Evolutionary conservation across 169 alveolate genomes (phyloP).

Genomic region (Cryptosporidium muris): DNA sequence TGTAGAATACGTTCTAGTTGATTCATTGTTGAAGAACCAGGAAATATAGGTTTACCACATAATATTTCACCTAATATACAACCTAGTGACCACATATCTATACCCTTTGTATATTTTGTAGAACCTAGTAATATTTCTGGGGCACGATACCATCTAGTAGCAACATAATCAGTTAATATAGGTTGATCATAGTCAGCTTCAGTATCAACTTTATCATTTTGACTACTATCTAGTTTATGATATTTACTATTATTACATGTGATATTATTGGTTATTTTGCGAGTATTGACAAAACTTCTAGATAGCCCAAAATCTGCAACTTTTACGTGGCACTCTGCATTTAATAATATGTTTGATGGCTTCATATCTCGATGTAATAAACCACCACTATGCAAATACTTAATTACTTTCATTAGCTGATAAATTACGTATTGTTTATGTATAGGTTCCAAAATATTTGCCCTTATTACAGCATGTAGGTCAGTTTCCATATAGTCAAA

Average conservation of each 20-base stretch:
- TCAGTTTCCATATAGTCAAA: constrained; percentile 98
- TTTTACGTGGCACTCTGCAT: constrained; percentile 96
- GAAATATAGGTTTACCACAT: constrained; percentile 95
- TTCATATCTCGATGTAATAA: constrained; percentile 97
- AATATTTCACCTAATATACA: constrained; percentile 97
- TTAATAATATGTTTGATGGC: constrained; percentile 96
- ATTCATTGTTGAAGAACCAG: constrained; percentile 98
- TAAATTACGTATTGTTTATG: constrained; percentile 92
- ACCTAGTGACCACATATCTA: constrained; percentile 99
- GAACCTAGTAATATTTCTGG: constrained; percentile 97
- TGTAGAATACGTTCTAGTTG: constrained; percentile 92
- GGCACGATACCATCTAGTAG: constrained; percentile 99
- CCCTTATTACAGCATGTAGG: constrained; percentile 97
- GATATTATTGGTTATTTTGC: constrained; percentile 29
- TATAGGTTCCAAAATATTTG: constrained; percentile 95
- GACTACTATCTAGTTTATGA: not conserved
- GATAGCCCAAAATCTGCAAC: constrained; percentile 98
- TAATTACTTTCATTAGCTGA: constrained; percentile 90
- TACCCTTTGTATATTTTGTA: constrained; percentile 97
- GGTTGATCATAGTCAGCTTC: constrained; percentile 82
- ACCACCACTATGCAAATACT: constrained; percentile 94
- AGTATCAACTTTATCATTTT: constrained; percentile 70
- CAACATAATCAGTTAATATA: constrained; percentile 96
- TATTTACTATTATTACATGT: not conserved
- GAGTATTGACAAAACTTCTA: constrained; percentile 83